These are phyloP conservation scores for Trichoderma lentiforme DNA, from an alignment of 2,329 filamentous ascomycete genomes.

Conservation along the genomic window DNA sequence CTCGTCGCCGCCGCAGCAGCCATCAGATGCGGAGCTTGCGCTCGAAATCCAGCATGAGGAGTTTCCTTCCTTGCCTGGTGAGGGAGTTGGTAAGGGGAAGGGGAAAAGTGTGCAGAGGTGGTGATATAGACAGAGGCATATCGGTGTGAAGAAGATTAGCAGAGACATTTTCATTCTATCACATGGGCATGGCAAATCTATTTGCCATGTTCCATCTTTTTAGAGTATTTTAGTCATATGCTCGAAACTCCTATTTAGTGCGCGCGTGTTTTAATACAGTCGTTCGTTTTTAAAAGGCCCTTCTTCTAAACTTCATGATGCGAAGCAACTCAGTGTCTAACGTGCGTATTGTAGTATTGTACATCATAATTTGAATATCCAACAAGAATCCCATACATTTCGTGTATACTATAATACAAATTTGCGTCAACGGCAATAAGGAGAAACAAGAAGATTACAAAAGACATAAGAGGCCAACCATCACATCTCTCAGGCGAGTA, in stretches of 20 bases:
- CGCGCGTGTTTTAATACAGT: neutral
- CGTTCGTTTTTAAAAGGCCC: neutral
- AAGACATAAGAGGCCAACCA: neutral
- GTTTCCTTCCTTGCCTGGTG: slow-evolving; percentile 40
- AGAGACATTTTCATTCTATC: neutral
- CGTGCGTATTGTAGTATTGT: neutral
- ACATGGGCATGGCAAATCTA: neutral
- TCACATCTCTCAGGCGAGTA: slow-evolving; percentile 23
- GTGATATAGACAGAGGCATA: slow-evolving; percentile 19
- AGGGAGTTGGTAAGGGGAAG: slow-evolving; percentile 46
- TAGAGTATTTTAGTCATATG: neutral
- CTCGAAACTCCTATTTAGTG: neutral
- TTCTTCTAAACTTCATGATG: neutral
- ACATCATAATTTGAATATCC: neutral
- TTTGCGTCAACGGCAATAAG: neutral
- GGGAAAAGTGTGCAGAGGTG: slow-evolving; percentile 38
- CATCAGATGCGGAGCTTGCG: slow-evolving; percentile 2
- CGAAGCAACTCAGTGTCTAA: no score
- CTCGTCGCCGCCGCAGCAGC: slow-evolving; percentile 14
- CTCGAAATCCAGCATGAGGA: slow-evolving; percentile 31
- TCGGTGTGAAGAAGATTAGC: neutral
- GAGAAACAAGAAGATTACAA: neutral
- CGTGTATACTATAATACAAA: neutral
- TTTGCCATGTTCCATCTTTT: neutral
- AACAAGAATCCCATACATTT: neutral